Conservation (phyloP, 331 rosid genomes). For the Pyracantha coccinea region DNA sequence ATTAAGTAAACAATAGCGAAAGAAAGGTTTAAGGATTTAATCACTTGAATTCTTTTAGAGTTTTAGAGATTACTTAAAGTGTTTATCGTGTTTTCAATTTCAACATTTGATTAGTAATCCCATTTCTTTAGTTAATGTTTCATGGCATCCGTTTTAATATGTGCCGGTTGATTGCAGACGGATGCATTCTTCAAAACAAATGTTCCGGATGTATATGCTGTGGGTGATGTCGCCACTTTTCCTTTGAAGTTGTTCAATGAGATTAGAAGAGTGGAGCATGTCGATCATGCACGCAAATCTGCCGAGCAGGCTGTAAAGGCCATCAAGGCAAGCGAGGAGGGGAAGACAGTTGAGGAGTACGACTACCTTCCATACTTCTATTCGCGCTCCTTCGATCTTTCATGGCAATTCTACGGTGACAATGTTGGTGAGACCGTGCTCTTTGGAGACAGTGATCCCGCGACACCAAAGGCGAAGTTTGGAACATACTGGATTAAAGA, state of each 20-base stretch:
- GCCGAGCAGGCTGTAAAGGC: constrained; percentile 97
- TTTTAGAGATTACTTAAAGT: too few species aligned
- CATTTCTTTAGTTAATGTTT: background rate
- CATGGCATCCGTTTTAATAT: background rate
- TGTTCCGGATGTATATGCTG: constrained; percentile 71
- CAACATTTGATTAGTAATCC: background rate
- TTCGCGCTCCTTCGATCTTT: constrained; percentile 70
- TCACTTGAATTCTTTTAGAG: too few species aligned
- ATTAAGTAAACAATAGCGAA: too few species aligned
- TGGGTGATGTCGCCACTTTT: constrained; percentile 91
- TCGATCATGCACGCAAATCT: constrained; percentile 91
- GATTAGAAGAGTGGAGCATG: constrained; percentile 84
- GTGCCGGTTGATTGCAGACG: constrained; percentile 40
- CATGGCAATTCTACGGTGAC: constrained; percentile 95
- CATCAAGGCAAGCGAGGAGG: constrained; percentile 70
- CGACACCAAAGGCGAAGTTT: constrained; percentile 55
- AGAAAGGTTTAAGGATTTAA: too few species aligned
- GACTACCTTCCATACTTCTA: constrained; percentile 95
- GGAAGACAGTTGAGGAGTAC: constrained; percentile 65
- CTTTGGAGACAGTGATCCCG: constrained; percentile 70
- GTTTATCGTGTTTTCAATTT: too few species aligned
- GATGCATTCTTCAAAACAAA: constrained; percentile 73
- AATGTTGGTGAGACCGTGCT: constrained; percentile 79
- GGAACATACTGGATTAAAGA: constrained; percentile 88
- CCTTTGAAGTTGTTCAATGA: constrained; percentile 75